Conservation (phyloP, 2,329 filamentous ascomycete genomes). For the Apiospora rasikravindrae region DNA sequence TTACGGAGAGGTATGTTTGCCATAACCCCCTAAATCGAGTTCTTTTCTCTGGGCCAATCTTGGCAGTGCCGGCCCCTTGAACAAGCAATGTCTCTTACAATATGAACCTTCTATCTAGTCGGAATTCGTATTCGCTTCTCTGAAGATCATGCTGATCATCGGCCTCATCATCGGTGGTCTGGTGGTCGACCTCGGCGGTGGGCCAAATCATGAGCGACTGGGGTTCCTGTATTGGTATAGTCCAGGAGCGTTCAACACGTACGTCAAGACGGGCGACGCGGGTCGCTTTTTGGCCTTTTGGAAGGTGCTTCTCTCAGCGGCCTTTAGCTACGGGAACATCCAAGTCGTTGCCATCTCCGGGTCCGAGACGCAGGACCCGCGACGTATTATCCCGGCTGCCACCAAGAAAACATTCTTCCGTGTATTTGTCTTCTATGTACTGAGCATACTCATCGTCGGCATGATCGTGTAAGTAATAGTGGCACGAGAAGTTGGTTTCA, state of each 20-base stretch:
- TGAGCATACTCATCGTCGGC: constrained; percentile 59
- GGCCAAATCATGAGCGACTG: constrained; percentile 1
- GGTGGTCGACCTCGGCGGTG: constrained; percentile 18
- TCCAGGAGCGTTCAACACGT: constrained; percentile 19
- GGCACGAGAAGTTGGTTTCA: not conserved
- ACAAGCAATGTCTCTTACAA: not conserved
- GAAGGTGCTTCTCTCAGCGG: constrained; percentile 15
- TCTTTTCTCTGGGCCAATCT: not conserved
- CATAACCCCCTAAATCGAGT: not conserved
- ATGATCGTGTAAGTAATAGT: constrained; percentile 49
- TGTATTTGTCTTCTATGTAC: constrained; percentile 60
- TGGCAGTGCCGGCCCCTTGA: not conserved
- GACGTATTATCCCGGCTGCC: constrained; percentile 48
- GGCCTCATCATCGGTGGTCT: constrained; percentile 20
- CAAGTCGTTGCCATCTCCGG: constrained; percentile 61
- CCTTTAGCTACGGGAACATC: constrained; percentile 52
- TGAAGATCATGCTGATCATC: constrained; percentile 21
- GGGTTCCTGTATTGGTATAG: constrained; percentile 22
- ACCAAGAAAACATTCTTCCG: constrained; percentile 65
- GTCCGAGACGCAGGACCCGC: constrained; percentile 59
- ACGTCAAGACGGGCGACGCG: not conserved
- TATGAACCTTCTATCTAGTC: not conserved
- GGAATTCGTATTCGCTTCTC: constrained; percentile 17
- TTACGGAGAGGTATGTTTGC: constrained; percentile 9
- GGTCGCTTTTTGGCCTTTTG: constrained; percentile 17